These are phyloP conservation scores for Trichoderma atrobrunneum DNA, from an alignment of 2,329 filamentous ascomycete species.

Conservation along the genomic window DNA sequence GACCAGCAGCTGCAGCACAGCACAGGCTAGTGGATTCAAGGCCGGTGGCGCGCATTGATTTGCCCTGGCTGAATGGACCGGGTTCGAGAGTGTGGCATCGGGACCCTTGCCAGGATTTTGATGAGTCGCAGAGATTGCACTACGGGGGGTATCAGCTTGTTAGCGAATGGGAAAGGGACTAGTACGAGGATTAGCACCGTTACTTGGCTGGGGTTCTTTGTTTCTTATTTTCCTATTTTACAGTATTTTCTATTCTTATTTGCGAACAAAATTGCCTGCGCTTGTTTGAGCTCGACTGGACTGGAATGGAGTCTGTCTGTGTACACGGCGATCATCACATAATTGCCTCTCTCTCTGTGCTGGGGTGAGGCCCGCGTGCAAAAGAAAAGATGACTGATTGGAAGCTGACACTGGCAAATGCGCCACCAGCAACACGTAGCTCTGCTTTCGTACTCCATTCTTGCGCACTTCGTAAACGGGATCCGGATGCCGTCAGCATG, in stretches of 20 bases:
- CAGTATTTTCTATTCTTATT: too few relatives aligned
- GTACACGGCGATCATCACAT: neutral
- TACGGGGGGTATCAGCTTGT: slow-evolving; percentile 3
- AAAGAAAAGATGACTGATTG: neutral
- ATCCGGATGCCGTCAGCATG: slow-evolving; percentile 6
- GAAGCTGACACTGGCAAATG: slow-evolving; percentile 1
- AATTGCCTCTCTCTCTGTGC: neutral
- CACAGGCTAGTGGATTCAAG: slow-evolving; percentile 7
- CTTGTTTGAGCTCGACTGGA: neutral
- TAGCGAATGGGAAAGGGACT: neutral
- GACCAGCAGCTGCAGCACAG: slow-evolving; percentile 1
- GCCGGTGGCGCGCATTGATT: slow-evolving; percentile 13
- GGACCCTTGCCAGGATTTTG: slow-evolving; percentile 8
- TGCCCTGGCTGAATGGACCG: slow-evolving; percentile 5
- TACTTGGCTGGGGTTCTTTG: neutral
- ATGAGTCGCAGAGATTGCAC: slow-evolving; percentile 18
- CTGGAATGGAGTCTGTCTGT: neutral
- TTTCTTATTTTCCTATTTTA: neutral
- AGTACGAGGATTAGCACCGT: neutral
- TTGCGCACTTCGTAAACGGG: neutral
- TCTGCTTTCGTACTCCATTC: neutral
- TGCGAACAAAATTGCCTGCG: neutral
- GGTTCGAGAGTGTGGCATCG: neutral
- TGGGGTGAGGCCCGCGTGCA: neutral
- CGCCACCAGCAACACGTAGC: neutral